Percentiles rank a stretch among this genome's conserved stretches.
Conservation (phyloP, 2,329 filamentous ascomycete genomes). For the Ceratocystis diversiconidia region DNA sequence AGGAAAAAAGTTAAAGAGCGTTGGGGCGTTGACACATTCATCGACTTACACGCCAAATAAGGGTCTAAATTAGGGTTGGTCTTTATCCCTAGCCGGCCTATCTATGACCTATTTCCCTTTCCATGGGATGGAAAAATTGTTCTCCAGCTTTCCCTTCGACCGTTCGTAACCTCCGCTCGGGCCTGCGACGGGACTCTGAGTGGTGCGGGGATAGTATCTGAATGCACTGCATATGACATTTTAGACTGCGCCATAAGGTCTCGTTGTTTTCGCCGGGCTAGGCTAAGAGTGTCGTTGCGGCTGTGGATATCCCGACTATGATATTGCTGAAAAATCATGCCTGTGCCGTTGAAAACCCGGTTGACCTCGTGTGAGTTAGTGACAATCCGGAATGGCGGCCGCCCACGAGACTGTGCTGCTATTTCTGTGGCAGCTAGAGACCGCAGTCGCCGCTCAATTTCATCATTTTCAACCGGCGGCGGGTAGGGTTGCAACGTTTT, state of each 20-base stretch:
- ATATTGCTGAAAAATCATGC: slow-evolving; percentile 6
- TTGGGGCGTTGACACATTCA: too few relatives aligned
- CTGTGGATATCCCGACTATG: not conserved
- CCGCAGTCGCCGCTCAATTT: not conserved
- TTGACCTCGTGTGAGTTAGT: slow-evolving; percentile 13
- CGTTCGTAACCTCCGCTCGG: not conserved
- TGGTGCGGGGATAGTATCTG: not conserved
- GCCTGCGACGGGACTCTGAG: not conserved
- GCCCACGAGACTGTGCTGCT: not conserved
- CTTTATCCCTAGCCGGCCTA: not conserved
- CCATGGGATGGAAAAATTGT: too few relatives aligned
- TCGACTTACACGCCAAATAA: not conserved
- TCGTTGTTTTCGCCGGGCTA: not conserved
- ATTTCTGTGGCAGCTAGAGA: not conserved
- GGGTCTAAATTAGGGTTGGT: not conserved
- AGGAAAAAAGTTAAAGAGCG: too few relatives aligned
- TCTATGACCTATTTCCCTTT: not conserved
- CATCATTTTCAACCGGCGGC: not conserved
- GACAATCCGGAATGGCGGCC: slow-evolving; percentile 9
- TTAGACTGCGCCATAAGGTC: not conserved
- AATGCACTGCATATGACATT: not conserved
- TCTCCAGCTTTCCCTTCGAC: not conserved
- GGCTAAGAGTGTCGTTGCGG: too few relatives aligned
- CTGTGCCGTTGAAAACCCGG: slow-evolving; percentile 5
- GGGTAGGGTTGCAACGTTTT: slow-evolving; percentile 5